A percentile compares a stretch with the other conserved stretches of the same genome.
These are phyloP conservation scores for Orychophragmus violaceus DNA, from an alignment of 345 rosid species.

Conservation along the genomic window DNA sequence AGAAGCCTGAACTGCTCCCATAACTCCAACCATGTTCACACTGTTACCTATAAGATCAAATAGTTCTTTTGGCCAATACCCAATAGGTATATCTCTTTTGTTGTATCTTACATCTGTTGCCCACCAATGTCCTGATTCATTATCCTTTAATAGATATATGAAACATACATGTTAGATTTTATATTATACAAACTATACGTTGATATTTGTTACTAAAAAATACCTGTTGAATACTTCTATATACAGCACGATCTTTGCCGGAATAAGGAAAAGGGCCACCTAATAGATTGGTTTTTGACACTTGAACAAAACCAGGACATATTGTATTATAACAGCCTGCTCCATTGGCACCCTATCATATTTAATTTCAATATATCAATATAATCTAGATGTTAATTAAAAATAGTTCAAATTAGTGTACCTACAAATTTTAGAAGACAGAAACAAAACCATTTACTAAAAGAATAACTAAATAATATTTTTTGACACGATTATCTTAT, in stretches of 20 bases:
- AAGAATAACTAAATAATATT: background rate
- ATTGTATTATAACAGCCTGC: conserved; percentile 13
- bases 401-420: background rate
- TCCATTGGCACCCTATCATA: conserved; percentile 16
- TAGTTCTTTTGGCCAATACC: conserved; percentile 26
- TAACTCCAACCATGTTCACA: background rate
- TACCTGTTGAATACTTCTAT: background rate
- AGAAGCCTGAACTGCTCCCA: conserved; percentile 1
- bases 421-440: background rate
- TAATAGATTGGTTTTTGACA: background rate
- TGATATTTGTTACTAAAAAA: background rate
- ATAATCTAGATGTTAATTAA: background rate
- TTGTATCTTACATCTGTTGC: background rate
- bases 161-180: background rate
- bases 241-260: background rate
- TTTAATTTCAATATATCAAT: background rate
- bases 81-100: background rate
- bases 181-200: no score
- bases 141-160: background rate
- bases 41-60: background rate
- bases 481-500: no score
- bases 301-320: conserved; percentile 20
- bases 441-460: background rate
- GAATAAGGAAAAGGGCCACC: background rate
- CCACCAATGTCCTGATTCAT: background rate